Evolutionary conservation across 495 filamentous ascomycete genomes (phyloP).

Genomic region (Neurospora sp.): DNA sequence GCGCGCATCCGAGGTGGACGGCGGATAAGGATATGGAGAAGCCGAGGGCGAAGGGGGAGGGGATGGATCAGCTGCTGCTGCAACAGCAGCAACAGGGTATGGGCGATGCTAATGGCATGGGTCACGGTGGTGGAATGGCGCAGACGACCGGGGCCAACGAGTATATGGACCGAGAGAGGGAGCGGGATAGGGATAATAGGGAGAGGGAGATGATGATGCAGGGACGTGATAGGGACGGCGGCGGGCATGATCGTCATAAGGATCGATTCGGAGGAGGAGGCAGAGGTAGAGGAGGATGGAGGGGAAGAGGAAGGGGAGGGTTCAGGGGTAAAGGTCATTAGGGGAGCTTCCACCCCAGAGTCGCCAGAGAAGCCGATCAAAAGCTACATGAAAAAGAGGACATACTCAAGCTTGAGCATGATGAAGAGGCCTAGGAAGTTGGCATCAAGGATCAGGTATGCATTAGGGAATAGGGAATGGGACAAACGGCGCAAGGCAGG

Average conservation of each 20-base stretch:
- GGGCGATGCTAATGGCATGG: background rate
- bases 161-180: conserved; percentile 6
- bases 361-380: background rate
- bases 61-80: conserved; percentile 37
- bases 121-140: background rate
- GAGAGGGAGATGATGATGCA: conserved; percentile 13
- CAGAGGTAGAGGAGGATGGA: conserved; percentile 25
- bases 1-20: conserved; percentile 71
- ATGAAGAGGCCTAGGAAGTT: background rate
- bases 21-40: conserved; percentile 54
- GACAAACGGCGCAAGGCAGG: background rate
- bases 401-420: background rate
- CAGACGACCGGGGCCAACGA: background rate
- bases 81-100: conserved; percentile 12
- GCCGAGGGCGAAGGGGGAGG: conserved; percentile 54
- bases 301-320: conserved; percentile 14
- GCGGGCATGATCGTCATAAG: conserved; percentile 16
- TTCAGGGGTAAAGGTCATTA: conserved; percentile 6
- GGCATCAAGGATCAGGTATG: background rate
- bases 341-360: background rate
- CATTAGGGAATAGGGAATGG: background rate
- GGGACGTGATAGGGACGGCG: conserved; percentile 23
- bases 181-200: conserved; percentile 9
- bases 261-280: conserved; percentile 27
- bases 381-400: background rate